These are phyloP conservation scores for Suillus variegatus DNA, from an alignment of 768 basidiomycete species.

Conservation along the genomic window DNA sequence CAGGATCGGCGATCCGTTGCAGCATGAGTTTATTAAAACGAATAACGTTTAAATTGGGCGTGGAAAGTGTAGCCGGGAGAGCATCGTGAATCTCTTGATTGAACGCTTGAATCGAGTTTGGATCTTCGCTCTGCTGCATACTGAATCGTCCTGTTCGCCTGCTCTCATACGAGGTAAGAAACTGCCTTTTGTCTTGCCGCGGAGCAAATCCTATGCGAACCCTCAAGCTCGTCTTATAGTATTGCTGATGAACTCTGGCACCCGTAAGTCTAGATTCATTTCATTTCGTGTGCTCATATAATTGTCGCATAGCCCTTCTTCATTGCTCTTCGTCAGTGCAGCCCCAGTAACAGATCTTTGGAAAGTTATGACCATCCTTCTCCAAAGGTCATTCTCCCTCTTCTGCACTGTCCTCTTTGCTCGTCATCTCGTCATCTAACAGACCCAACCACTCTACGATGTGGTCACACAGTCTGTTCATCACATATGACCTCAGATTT, in stretches of 20 bases:
- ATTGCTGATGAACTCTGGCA: constrained; percentile 3
- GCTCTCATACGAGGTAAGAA: background rate
- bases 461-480: constrained; percentile 83
- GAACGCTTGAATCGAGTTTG: constrained; percentile 1
- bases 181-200: background rate
- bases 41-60: constrained; percentile 1
- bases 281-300: background rate
- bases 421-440: constrained; percentile 34
- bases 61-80: background rate
- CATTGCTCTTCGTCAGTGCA: background rate
- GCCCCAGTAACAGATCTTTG: background rate
- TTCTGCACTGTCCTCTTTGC: constrained; percentile 62
- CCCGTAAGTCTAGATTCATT: background rate
- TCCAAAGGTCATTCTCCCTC: constrained; percentile 27
- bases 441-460: constrained; percentile 62
- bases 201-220: background rate
- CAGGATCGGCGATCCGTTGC: constrained; percentile 7
- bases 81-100: constrained; percentile 2
- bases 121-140: background rate
- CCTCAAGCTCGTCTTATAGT: background rate
- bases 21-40: background rate
- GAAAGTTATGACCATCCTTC: background rate
- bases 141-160: background rate
- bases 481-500: constrained; percentile 41
- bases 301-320: background rate